Evolutionary conservation across 768 basidiomycete genomes (phyloP).

Genomic region (Leccinum barrowsii): DNA sequence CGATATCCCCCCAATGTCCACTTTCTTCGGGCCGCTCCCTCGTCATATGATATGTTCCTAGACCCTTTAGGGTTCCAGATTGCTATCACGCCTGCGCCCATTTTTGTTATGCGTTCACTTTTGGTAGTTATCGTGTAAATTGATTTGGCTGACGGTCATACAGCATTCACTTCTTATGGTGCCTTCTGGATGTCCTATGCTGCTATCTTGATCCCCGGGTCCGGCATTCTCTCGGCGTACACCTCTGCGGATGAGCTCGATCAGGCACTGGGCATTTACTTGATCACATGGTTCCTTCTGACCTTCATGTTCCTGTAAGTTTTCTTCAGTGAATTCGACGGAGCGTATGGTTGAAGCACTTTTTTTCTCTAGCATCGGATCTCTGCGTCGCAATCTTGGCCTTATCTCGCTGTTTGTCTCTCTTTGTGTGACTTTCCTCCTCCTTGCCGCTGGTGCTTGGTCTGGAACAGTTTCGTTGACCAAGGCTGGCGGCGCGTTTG

Average conservation of each 20-base stretch:
- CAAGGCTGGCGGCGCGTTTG: slow-evolving; percentile 45
- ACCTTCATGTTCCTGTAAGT: slow-evolving; percentile 67
- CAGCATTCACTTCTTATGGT: slow-evolving; percentile 80
- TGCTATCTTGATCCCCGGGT: slow-evolving; percentile 65
- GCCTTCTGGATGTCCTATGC: slow-evolving; percentile 89
- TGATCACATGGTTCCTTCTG: slow-evolving; percentile 70
- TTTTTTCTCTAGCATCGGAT: slow-evolving; percentile 38
- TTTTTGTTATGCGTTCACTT: neutral
- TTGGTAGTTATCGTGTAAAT: neutral
- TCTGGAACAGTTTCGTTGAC: slow-evolving; percentile 14
- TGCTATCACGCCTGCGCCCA: neutral
- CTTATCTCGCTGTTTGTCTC: slow-evolving; percentile 49
- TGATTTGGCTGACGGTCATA: neutral
- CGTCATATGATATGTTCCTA: neutral
- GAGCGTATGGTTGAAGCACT: neutral
- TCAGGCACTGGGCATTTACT: slow-evolving; percentile 70
- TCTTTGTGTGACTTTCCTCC: slow-evolving; percentile 51
- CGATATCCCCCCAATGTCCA: neutral
- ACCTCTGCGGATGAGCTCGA: slow-evolving; percentile 34
- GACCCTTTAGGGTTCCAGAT: too few relatives aligned
- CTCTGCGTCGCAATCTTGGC: slow-evolving; percentile 47
- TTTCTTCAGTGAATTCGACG: neutral
- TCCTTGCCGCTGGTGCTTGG: slow-evolving; percentile 42
- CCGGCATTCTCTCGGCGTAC: slow-evolving; percentile 60
- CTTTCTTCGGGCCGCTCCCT: neutral